These are phyloP conservation scores for Chaetomiaceae sp. DNA, from an alignment of 2,329 filamentous ascomycete species.

Conservation along the genomic window DNA sequence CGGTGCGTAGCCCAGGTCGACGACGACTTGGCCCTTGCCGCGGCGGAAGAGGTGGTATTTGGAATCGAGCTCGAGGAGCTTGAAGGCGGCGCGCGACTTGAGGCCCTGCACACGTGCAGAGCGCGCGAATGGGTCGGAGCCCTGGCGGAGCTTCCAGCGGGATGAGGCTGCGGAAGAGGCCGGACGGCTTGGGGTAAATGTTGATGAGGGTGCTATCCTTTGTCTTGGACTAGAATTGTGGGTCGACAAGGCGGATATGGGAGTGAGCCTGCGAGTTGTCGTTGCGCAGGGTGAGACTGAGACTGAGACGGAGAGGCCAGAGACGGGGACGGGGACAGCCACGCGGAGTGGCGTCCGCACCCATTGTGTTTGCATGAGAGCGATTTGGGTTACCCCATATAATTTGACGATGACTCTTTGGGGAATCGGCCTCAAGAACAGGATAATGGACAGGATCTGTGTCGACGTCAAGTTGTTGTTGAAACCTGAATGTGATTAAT, in stretches of 20 bases:
- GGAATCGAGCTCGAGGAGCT: constrained; percentile 84
- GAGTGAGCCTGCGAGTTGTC: not conserved
- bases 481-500: not conserved
- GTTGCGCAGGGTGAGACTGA: too few relatives aligned
- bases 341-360: constrained; percentile 5
- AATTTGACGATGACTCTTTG: too few relatives aligned
- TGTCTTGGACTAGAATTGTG: not conserved
- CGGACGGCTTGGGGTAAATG: not conserved
- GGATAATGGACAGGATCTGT: not conserved
- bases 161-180: constrained; percentile 55
- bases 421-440: too few relatives aligned
- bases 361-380: constrained; percentile 13
- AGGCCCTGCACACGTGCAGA: constrained; percentile 74
- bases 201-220: not conserved
- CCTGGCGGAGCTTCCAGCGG: constrained; percentile 78
- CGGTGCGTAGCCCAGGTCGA: constrained; percentile 84
- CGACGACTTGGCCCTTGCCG: constrained; percentile 66
- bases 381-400: not conserved
- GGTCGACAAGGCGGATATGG: not conserved
- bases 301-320: not conserved
- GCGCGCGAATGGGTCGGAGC: constrained; percentile 64
- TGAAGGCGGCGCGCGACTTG: constrained; percentile 90
- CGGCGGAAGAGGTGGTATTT: constrained; percentile 73
- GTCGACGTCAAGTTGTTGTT: not conserved
- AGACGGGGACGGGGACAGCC: not conserved